Conservation (phyloP, 75 land plant genomes). For the Selaginella tamariscina region DNA sequence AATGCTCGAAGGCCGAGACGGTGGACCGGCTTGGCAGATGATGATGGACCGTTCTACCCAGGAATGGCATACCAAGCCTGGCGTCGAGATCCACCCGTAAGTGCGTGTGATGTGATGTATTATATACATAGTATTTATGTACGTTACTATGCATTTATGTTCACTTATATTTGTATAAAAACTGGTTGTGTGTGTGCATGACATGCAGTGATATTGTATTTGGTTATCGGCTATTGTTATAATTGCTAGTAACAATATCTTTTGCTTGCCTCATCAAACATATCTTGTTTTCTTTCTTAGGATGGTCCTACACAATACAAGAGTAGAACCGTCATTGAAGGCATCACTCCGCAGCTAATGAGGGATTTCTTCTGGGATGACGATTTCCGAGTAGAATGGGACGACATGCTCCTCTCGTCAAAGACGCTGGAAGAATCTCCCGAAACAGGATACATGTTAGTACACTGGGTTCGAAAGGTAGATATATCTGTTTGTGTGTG, state of each 20-base stretch:
- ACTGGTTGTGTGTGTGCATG: too few relatives aligned
- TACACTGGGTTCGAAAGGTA: constrained; percentile 88
- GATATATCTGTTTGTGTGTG: neutral
- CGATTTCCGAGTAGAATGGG: constrained; percentile 75
- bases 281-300: constrained; percentile 13
- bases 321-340: constrained; percentile 71
- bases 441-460: constrained; percentile 62
- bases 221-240: neutral
- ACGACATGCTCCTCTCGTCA: constrained; percentile 70
- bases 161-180: too few relatives aligned
- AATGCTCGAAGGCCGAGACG: constrained; percentile 47
- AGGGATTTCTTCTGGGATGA: constrained; percentile 97
- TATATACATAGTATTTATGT: neutral
- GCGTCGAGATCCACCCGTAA: constrained; percentile 87
- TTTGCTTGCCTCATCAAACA: neutral
- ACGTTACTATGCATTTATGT: too few relatives aligned
- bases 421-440: constrained; percentile 54
- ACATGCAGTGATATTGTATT: neutral
- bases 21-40: constrained; percentile 61
- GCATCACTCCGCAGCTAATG: constrained; percentile 60
- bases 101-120: neutral
- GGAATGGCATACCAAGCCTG: constrained; percentile 87
- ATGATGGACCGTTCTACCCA: constrained; percentile 67
- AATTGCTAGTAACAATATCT: neutral
- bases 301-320: constrained; percentile 76